These are phyloP conservation scores for Linnemannia hyalina DNA, from an alignment of 192 early-diverging fungal species.

Conservation along the genomic window DNA sequence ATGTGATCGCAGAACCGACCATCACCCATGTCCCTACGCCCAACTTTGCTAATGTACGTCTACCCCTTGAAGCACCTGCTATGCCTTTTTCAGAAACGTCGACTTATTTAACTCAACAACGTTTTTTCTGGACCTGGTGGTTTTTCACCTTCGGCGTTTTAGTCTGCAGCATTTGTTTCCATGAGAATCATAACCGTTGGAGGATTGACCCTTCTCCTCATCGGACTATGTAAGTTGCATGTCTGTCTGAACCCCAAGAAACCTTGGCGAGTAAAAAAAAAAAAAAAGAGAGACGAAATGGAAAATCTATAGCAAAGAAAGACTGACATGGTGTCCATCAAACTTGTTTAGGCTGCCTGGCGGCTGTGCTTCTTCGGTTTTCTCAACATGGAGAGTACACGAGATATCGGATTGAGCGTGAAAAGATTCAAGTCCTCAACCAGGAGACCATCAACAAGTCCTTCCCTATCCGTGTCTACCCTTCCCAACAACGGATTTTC, in stretches of 20 bases:
- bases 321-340: neutral
- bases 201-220: slow-evolving; percentile 24
- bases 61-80: neutral
- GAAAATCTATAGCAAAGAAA: no score
- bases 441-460: slow-evolving; percentile 32
- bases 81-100: neutral
- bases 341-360: slow-evolving; percentile 21
- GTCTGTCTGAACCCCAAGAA: neutral
- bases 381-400: neutral
- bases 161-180: slow-evolving; percentile 27
- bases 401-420: neutral
- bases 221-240: slow-evolving; percentile 25
- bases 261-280: no score
- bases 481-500: slow-evolving; percentile 13
- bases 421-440: slow-evolving; percentile 14
- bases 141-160: no score
- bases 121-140: neutral
- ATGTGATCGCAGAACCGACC: slow-evolving; percentile 25
- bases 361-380: slow-evolving; percentile 20
- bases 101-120: neutral
- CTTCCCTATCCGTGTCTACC: slow-evolving; percentile 40
- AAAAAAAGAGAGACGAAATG: no score
- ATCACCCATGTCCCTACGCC: slow-evolving; percentile 3
- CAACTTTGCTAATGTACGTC: slow-evolving; percentile 3
- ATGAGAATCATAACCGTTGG: slow-evolving; percentile 27